Base-by-base conservation (phyloP, 768 basidiomycete species). In the Chalciporus piperatus region DNA sequence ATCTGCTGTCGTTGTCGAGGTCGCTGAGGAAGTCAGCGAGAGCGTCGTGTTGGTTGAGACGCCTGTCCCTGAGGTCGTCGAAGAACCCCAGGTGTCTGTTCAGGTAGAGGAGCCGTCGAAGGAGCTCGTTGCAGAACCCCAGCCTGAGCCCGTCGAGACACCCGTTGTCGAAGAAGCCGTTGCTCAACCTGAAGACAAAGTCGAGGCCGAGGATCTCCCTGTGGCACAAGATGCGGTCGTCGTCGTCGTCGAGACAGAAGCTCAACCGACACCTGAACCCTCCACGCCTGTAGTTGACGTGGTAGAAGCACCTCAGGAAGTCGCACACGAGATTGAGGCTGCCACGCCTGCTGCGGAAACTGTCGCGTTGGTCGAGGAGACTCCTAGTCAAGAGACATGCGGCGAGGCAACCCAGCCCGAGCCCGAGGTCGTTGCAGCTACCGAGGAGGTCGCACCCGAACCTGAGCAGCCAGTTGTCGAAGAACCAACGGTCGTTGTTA, bases 291-390 rank as follows among this genome's bases (percentile, higher is more conserved):
- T 22, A 27, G 43, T 14, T 28, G 44, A 52, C 48, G 56, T 19
- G 28, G 28, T 10, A 41, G 52, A 51, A 44, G 62, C 58, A 52
- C 52, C 9, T 14, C 14, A 41, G 52, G 58, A 22, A 22, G 17
- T 52, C 54, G 19, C 45, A 58, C 55, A 55, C 35, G 27, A 0
- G 22, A 25, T 23, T 57, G 63, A 49, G 33, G 45, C 52, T 45
- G 39, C 48, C 35, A 62, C 57, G 11, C 52, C 60, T 27, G 41
- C 42, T 16, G 45, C 55, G 22, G 60, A 57, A 45, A 40, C 10
- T 20, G 45, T 54, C 41, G 25, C 41, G 3, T 20, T 65, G 13
- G 54, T 52, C 16, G 54, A 54, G 23, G 63, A 59, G 43, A 63
- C 60, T 8, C 51, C 55, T 45, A 22, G 50, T 6, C 48, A 25